Evolutionary conservation across 345 rosid species (phyloP).

Genomic region (Eucalyptus tenuipes): DNA sequence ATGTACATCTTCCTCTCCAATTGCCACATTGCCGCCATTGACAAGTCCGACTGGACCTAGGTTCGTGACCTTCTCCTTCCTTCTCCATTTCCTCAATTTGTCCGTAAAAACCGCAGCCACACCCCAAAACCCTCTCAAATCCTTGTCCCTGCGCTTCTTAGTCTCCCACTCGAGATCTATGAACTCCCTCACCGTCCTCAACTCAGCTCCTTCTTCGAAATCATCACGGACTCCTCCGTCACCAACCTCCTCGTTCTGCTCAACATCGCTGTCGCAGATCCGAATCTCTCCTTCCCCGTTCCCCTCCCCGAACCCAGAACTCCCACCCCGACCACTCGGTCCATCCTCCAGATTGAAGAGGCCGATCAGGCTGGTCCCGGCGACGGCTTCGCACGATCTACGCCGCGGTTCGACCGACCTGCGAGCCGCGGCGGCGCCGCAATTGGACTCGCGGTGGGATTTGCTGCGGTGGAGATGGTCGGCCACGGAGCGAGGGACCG

Average conservation of each 20-base stretch:
- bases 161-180: constrained; percentile 51
- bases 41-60: background rate
- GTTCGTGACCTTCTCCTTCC: constrained; percentile 14
- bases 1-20: background rate
- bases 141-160: constrained; percentile 12
- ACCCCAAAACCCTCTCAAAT: constrained; percentile 22
- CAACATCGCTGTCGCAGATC: background rate
- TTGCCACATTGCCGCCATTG: background rate
- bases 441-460: constrained; percentile 20
- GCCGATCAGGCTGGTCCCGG: constrained; percentile 16
- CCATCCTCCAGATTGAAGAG: constrained; percentile 22
- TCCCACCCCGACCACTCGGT: background rate
- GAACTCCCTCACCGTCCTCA: constrained; percentile 50
- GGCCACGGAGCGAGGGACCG: background rate
- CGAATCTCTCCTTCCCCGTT: background rate
- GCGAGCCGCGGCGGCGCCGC: constrained; percentile 1
- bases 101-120: constrained; percentile 38
- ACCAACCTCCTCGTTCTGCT: background rate
- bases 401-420: constrained; percentile 31
- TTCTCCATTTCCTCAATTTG: constrained; percentile 41
- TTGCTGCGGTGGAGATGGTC: constrained; percentile 38
- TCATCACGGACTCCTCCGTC: background rate
- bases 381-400: constrained; percentile 35
- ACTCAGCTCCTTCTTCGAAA: constrained; percentile 25
- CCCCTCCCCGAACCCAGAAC: background rate